Evolutionary conservation across 1,284 basidiomycete genomes (phyloP), one percentile per base, ranked within the genome.

Genomic region (Apiotrichum gamsii): DNA sequence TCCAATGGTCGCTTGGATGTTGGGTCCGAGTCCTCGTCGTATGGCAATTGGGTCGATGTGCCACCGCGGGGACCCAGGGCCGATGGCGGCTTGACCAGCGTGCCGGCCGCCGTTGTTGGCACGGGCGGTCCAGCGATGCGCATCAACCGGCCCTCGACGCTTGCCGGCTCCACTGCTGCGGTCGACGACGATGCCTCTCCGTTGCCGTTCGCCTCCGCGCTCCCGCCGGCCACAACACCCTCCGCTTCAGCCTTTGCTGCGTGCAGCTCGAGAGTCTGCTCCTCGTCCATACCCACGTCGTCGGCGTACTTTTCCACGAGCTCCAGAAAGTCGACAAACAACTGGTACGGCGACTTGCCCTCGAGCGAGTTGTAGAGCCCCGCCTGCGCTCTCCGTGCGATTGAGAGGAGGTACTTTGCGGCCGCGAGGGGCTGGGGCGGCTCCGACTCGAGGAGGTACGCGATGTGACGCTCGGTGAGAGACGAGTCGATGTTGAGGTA

Each of bases 321-420:
- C 34, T 95, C 89, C 30, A 98, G 79, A 80, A 88, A 98, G 57
- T 96, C 90, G 50, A 84, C 82, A 20, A 98, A 81, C 3, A 98
- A 78, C 63, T 97, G 91, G 62, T 95, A 96, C 0, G 94, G 85
- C 56, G 90, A 94, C 74, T 97, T 98, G 39, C 86, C 89, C 62
- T 97, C 91, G 0, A 90, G 84, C 49, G 89, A 90, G 11, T 77
- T 77, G 67, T 95, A 97, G 45, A 84, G 81, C 25, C 90, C 91
- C 41, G 81, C 77, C 1, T 83, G 78, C 1, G 94, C 89, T 62
- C 85, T 84, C 41, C 90, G 79, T 9, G 90, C 89, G 31, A 98
- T 74, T 2, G 81, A 79, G 15, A 98, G 76, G 8, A 96, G 76
- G 15, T 94, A 77, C 67, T 98, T 99, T 6, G 90, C 89, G 0